Base-by-base conservation (phyloP, 257 asterid genomes). In the Solanum peruvianum region DNA sequence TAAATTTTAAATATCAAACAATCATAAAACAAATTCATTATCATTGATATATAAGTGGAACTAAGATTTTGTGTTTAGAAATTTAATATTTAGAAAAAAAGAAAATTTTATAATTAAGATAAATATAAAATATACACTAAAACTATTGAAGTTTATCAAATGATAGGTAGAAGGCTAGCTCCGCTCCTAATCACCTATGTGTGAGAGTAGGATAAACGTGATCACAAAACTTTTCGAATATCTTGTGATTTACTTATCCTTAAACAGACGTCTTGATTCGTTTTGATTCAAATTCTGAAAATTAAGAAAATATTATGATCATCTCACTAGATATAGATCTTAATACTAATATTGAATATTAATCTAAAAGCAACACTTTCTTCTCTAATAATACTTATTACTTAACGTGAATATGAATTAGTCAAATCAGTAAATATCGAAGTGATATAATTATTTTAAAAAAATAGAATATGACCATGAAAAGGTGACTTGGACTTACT, bases 361-460 rank as follows among this genome's bases (percentile, higher is more conserved):
- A 2, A 21, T 20, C 4, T 3, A 21, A 21, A 9, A 60, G 1
- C 11, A 2, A 56, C 2, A 37, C 5, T 75, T 41, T 3, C 3
- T 16, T 39, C 3, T 42, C 29, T 6, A 76, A 42, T 42, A 25
- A 14, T 2, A 14, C 2, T 1, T 23, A 23, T 0, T 3, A 3
- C 2, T 33, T 1, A 18, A 8, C 6, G 5, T 39, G 11, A n/a
- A 76, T 42, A 2, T 13, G 2, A 77, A 42, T 42, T n/a, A 25
- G 1, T 42, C 7, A 8, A 1, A 37, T 0, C 0, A 23, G 0
- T 10, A 11, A 21, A 39, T 77, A 13, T 25, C 7, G 2, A n/a
- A n/a, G 0, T 3, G 4, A 44, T 14, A 13, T 25, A 9, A 41
- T 13, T 75, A n/a, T 41, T 6, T 47, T 3, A 21, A 70, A 12